These are phyloP conservation scores for Suillus cothurnatus DNA, from an alignment of 768 basidiomycete species.

Conservation along the genomic window DNA sequence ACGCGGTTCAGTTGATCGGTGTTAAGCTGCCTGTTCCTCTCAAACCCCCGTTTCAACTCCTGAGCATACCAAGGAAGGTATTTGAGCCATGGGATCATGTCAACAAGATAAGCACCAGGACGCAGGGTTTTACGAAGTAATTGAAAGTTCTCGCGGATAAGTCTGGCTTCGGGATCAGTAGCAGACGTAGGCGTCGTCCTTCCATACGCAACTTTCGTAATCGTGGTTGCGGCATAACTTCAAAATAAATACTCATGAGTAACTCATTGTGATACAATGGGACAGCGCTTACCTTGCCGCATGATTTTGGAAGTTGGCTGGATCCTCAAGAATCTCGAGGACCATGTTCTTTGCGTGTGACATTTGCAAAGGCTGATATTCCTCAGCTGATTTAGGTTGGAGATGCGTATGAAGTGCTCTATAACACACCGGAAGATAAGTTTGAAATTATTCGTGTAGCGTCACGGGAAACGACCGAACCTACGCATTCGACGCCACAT, in stretches of 20 bases:
- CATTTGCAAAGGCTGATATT: neutral
- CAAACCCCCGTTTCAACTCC: neutral
- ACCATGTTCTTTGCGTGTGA: neutral
- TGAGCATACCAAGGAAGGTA: neutral
- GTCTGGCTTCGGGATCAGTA: neutral
- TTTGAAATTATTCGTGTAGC: neutral
- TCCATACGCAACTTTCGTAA: neutral
- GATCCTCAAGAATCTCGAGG: neutral
- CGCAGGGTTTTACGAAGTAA: neutral
- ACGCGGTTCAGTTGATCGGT: neutral
- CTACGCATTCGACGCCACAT: slow-evolving; percentile 3
- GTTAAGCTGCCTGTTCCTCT: neutral
- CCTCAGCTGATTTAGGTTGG: neutral
- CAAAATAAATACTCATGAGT: neutral
- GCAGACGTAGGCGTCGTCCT: neutral
- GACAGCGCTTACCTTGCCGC: neutral
- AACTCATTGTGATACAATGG: neutral
- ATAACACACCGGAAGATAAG: neutral
- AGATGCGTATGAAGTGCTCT: neutral
- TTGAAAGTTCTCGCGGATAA: neutral
- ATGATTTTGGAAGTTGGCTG: neutral
- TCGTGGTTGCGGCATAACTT: neutral
- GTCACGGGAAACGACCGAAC: neutral
- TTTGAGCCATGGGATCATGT: neutral
- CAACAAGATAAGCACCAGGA: neutral